Percentiles rank a stretch among this genome's conserved stretches.
phyloP scores from a whole-genome alignment of 1,284 basidiomycete species.

The Tylopilus sp. region DNA sequence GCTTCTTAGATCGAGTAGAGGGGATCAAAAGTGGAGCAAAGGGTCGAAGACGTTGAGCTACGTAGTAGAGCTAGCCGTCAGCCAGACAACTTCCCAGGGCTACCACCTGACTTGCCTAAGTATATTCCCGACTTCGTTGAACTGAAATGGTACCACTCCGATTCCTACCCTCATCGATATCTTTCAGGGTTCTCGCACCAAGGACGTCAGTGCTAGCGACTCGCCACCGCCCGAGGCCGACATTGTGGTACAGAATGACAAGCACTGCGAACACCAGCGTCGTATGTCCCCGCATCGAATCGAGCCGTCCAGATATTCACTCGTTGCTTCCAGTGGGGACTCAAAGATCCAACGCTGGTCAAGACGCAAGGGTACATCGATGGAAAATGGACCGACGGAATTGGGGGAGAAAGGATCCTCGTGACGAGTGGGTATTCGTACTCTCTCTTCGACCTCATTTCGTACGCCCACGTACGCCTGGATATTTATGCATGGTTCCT shows the following conservation, averaged over 20 bases:
- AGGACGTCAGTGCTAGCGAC: constrained; percentile 10
- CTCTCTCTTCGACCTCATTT: not conserved
- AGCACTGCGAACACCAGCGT: constrained; percentile 27
- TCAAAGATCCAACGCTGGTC: constrained; percentile 73
- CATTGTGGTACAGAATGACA: constrained; percentile 31
- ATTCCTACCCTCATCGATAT: constrained; percentile 14
- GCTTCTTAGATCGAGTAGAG: constrained; percentile 55
- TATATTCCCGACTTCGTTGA: not conserved
- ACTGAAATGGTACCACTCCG: constrained; percentile 15
- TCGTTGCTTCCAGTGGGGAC: constrained; percentile 48
- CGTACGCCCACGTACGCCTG: not conserved
- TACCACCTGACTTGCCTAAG: constrained; percentile 4
- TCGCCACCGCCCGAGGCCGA: constrained; percentile 1
- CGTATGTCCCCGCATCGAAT: constrained; percentile 16
- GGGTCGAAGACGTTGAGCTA: constrained; percentile 29
- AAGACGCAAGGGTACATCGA: constrained; percentile 74
- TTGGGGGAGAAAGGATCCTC: constrained; percentile 61
- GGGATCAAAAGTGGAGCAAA: constrained; percentile 19
- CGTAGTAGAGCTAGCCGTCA: not conserved
- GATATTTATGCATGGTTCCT: constrained; percentile 2
- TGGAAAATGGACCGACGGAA: constrained; percentile 80
- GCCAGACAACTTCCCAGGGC: no score
- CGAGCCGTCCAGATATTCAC: not conserved
- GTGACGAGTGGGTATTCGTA: constrained; percentile 62
- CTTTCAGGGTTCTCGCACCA: constrained; percentile 18